Percentiles rank a stretch among this genome's conserved stretches.
Evolutionary conservation across 495 filamentous ascomycete genomes (phyloP).

Genomic region (Tuber calosporum): DNA sequence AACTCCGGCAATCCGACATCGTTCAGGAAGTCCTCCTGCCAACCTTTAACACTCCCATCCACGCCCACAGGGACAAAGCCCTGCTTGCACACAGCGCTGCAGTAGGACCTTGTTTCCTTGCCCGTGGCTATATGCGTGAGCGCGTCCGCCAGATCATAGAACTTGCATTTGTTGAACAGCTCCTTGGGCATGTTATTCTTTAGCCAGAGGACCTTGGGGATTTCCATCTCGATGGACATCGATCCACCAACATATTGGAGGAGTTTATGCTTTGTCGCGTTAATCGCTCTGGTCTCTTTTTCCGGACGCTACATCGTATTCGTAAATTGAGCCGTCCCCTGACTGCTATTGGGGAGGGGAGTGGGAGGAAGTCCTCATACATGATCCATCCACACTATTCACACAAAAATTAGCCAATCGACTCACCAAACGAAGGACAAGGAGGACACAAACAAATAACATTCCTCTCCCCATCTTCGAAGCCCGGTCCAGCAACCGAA

Average conservation of each 20-base stretch:
- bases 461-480: constrained; percentile 47
- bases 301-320: constrained; percentile 61
- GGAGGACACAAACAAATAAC: constrained; percentile 36
- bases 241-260: constrained; percentile 90
- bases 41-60: constrained; percentile 94
- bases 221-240: constrained; percentile 99
- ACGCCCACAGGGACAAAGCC: constrained; percentile 91
- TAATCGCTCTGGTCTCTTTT: constrained; percentile 82
- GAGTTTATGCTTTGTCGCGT: constrained; percentile 84
- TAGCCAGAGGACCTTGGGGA: constrained; percentile 93
- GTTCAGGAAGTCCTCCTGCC: constrained; percentile 88
- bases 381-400: constrained; percentile 42
- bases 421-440: neutral
- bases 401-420: constrained; percentile 13
- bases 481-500: constrained; percentile 78
- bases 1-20: constrained; percentile 78
- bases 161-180: constrained; percentile 83
- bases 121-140: constrained; percentile 94
- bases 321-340: neutral
- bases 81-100: constrained; percentile 91
- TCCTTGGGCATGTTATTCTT: constrained; percentile 97
- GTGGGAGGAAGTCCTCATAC: constrained; percentile 22
- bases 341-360: neutral
- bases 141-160: constrained; percentile 91
- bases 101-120: constrained; percentile 82